Evolutionary conservation across 768 basidiomycete genomes (phyloP).

Genomic region (Crucibulum laeve): DNA sequence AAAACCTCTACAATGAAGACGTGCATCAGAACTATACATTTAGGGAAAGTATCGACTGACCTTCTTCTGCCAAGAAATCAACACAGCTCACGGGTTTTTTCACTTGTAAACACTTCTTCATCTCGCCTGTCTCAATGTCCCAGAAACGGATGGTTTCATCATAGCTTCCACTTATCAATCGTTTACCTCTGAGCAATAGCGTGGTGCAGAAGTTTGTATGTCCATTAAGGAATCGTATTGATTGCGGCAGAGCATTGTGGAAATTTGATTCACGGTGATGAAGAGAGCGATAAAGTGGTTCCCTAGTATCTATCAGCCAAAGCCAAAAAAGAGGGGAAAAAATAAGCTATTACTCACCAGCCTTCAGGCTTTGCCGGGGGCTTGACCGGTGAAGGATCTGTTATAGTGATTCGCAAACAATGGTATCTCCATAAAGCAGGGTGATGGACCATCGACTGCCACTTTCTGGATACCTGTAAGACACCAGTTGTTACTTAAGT

Average conservation of each 20-base stretch:
- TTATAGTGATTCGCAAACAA: conserved; percentile 66
- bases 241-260: conserved; percentile 68
- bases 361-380: conserved; percentile 62
- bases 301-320: conserved; percentile 21
- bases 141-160: conserved; percentile 93
- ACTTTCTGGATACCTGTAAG: conserved; percentile 38
- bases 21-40: neutral
- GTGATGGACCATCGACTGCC: conserved; percentile 45
- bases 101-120: conserved; percentile 73
- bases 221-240: conserved; percentile 71
- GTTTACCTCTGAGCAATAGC: conserved; percentile 68
- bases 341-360: conserved; percentile 46
- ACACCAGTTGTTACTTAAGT: conserved; percentile 35
- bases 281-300: conserved; percentile 70
- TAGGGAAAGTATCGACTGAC: conserved; percentile 25
- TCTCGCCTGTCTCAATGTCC: conserved; percentile 65
- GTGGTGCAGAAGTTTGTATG: conserved; percentile 90
- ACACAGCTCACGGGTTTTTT: conserved; percentile 92
- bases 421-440: conserved; percentile 77
- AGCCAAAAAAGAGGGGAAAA: neutral
- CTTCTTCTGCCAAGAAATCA: conserved; percentile 80
- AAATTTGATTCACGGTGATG: conserved; percentile 88
- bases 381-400: conserved; percentile 64
- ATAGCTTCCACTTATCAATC: conserved; percentile 85
- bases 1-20: conserved; percentile 60